Evolutionary conservation across 1,284 basidiomycete genomes (phyloP).

Genomic region (Trichosporon inkin): DNA sequence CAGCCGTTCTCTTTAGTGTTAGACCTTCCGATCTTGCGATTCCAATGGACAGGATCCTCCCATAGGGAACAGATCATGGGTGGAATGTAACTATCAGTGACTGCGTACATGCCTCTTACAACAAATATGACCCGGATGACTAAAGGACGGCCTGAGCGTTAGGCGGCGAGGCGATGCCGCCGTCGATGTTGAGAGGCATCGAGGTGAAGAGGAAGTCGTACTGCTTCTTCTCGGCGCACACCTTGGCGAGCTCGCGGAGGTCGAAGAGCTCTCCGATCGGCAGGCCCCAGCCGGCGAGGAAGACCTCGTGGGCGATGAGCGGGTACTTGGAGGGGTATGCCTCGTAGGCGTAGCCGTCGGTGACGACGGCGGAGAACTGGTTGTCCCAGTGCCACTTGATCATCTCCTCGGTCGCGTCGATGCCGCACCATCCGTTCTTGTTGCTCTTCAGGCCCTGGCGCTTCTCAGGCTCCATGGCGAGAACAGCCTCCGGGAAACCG

Average conservation of each 20-base stretch:
- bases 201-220: conserved; percentile 50
- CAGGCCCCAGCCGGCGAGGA: conserved; percentile 41
- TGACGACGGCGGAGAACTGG: conserved; percentile 51
- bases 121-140: not conserved
- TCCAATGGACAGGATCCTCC: too few species aligned
- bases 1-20: too few species aligned
- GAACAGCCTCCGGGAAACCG: conserved; percentile 48
- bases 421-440: conserved; percentile 24
- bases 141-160: conserved; percentile 50
- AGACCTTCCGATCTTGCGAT: too few species aligned
- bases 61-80: too few species aligned
- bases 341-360: conserved; percentile 44
- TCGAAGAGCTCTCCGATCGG: conserved; percentile 53
- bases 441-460: conserved; percentile 12
- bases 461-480: conserved; percentile 29
- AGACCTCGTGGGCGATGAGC: conserved; percentile 30
- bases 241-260: conserved; percentile 43
- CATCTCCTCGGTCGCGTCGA: conserved; percentile 37
- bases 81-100: conserved; percentile 1
- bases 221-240: conserved; percentile 36
- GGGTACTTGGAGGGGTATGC: conserved; percentile 25
- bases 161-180: conserved; percentile 51
- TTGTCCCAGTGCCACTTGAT: conserved; percentile 51
- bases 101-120: conserved; percentile 5
- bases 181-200: conserved; percentile 48